A percentile compares a stretch with the other conserved stretches of the same genome.
Evolutionary conservation across 2,329 filamentous ascomycete species (phyloP).

Genomic region (Phaeosphaeria sp.): DNA sequence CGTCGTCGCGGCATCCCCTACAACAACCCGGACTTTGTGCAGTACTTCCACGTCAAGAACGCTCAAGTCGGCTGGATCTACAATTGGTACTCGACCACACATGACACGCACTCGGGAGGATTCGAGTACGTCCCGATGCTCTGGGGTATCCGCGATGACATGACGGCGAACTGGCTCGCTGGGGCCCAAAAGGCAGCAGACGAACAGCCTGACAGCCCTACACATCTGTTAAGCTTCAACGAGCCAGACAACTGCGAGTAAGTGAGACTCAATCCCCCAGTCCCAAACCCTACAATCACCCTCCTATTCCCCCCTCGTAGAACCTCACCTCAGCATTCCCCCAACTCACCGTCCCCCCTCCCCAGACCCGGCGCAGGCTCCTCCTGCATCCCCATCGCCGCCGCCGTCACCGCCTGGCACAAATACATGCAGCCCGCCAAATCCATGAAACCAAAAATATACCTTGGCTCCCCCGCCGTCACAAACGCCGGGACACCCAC

Average conservation of each 20-base stretch:
- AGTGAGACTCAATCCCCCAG: constrained; percentile 1
- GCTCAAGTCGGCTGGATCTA: constrained; percentile 65
- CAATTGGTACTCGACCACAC: constrained; percentile 66
- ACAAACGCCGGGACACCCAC: constrained; percentile 29
- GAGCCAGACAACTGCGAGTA: constrained; percentile 43
- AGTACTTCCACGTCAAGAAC: constrained; percentile 53
- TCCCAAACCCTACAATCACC: too few relatives aligned
- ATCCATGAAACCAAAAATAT: constrained; percentile 21
- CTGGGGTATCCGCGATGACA: constrained; percentile 15
- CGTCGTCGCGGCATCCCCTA: constrained; percentile 67
- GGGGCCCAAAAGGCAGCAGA: constrained; percentile 17
- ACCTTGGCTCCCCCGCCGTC: constrained; percentile 40
- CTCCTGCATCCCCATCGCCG: constrained; percentile 27
- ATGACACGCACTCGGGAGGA: constrained; percentile 33
- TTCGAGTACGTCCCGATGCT: constrained; percentile 67
- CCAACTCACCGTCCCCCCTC: too few relatives aligned
- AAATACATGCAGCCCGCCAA: constrained; percentile 27
- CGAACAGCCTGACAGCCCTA: constrained; percentile 8
- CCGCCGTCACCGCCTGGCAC: constrained; percentile 21
- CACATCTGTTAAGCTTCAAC: constrained; percentile 40
- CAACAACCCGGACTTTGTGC: constrained; percentile 62
- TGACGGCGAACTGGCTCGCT: constrained; percentile 24
- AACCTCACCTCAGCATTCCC: background rate
- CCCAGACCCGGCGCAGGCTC: constrained; percentile 21
- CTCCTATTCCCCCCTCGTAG: too few relatives aligned